Percentiles rank a stretch among this genome's conserved stretches.
Evolutionary conservation across 352 stramenopile species (phyloP).

Genomic region (Globisporangium solare): DNA sequence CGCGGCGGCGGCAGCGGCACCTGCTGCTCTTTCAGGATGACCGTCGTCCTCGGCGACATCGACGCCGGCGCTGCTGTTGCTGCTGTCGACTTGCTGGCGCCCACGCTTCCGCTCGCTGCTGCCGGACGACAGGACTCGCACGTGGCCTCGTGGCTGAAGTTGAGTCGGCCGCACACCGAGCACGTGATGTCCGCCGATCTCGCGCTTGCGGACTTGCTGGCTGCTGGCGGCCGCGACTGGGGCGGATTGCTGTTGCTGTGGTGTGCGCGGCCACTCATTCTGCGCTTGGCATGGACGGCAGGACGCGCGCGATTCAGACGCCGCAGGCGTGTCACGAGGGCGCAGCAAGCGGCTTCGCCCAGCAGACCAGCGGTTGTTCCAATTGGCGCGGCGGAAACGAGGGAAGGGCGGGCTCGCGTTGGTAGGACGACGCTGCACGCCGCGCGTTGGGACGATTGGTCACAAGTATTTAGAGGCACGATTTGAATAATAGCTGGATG

Average conservation of each 20-base stretch:
- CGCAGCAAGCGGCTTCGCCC: too few relatives aligned
- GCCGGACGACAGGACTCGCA: slow-evolving; percentile 13
- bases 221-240: not conserved
- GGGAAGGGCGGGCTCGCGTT: too few relatives aligned
- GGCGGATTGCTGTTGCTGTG: not conserved
- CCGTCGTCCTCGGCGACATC: not conserved
- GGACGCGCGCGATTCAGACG: not conserved
- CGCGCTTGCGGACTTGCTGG: too few relatives aligned
- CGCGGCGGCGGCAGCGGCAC: not conserved
- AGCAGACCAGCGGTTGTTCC: too few relatives aligned
- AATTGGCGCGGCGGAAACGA: too few relatives aligned
- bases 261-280: not conserved
- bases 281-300: not conserved
- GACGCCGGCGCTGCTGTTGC: not conserved
- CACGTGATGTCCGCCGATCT: slow-evolving; percentile 14
- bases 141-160: slow-evolving; percentile 13
- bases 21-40: slow-evolving; percentile 2
- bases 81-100: not conserved
- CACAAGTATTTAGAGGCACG: too few relatives aligned
- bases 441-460: too few relatives aligned
- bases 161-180: slow-evolving; percentile 14
- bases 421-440: too few relatives aligned
- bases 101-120: not conserved
- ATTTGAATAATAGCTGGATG: too few relatives aligned
- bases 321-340: too few relatives aligned